These are phyloP conservation scores for Diplodia mutila DNA, from an alignment of 2,329 filamentous ascomycete species.

Conservation along the genomic window DNA sequence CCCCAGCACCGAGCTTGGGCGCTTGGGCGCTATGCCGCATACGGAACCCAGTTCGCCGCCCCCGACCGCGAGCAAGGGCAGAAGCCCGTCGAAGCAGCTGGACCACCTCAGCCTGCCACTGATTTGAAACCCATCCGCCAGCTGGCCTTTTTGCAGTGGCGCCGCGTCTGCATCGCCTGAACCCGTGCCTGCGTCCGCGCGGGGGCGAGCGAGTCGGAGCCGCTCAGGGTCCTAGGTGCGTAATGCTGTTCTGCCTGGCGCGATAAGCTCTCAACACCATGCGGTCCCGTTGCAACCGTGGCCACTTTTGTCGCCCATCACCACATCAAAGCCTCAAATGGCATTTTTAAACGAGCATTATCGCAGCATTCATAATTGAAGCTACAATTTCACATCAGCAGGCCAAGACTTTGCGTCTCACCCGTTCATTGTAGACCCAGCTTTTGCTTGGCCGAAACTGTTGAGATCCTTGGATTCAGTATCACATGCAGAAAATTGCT, in stretches of 20 bases:
- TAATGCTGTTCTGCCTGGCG: constrained; percentile 21
- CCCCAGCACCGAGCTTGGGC: constrained; percentile 20
- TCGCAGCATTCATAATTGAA: not conserved
- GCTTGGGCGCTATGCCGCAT: constrained; percentile 16
- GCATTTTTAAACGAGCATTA: not conserved
- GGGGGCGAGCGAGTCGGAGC: not conserved
- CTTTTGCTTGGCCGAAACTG: not conserved
- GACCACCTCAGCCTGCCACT: not conserved
- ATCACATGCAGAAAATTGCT: not conserved
- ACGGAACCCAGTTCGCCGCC: constrained; percentile 10
- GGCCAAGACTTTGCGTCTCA: not conserved
- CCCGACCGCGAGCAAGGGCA: constrained; percentile 6
- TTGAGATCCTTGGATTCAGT: not conserved
- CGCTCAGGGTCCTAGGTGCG: constrained; percentile 16
- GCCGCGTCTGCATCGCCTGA: not conserved
- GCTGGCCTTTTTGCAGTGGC: constrained; percentile 17
- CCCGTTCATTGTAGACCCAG: not conserved
- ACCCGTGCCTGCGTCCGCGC: not conserved
- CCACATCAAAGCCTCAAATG: no score
- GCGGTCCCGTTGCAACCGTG: not conserved
- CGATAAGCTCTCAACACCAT: constrained; percentile 22
- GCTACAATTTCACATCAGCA: not conserved
- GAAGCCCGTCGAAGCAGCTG: constrained; percentile 18
- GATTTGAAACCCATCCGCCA: constrained; percentile 17
- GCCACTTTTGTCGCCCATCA: not conserved